Base-by-base conservation (phyloP, 2,329 filamentous ascomycete genomes). In the Ascochyta lentis region DNA sequence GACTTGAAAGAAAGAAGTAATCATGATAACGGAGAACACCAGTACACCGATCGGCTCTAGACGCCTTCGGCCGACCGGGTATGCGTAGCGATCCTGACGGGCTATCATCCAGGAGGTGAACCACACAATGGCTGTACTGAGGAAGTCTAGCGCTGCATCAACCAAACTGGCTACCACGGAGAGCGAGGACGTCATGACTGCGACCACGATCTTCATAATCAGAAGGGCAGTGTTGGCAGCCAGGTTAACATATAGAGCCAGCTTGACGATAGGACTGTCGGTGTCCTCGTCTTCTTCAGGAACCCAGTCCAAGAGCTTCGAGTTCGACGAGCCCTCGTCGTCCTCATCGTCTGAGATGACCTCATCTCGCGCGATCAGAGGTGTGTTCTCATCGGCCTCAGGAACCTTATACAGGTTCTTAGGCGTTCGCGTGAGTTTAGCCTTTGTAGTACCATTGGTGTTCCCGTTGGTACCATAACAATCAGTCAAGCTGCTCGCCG, bases 181-280 rank as follows among this genome's bases (percentile, higher is more conserved):
- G 71, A 95, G 87, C 41, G 90, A 94, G 19, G 87, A 90, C 0
- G 92, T 92, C 47, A 91, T 84, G 31, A 91, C 71, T 37, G 93
- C 87, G 47, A 95, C 91, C 35, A 85, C 83, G 46, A 92, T 84
- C 74, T 96, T 96, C 57, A 91, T 86, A 6, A 84, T 83, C 3
- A 96, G 83, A 2, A 96, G 81, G 39, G 91, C 78, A 2, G 86
- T 80, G 71, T 96, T 96, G 55, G 92, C 92, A 22, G 84, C 77
- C 44, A 96, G 84, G 71, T 96, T 96, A 74, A 96, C 78, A 74
- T 92, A 94, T 67, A 98, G 95, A 38, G 94, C 93, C 19, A 95
- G 70, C n/a, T 87, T 89, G 44, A 97, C 92, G 44, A 96, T 85
- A 15, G 84, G 86, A 56, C 89, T 88, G 43, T 87, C 83, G 60